Percentiles rank a stretch among this genome's conserved stretches.
Evolutionary conservation across 2,329 filamentous ascomycete genomes (phyloP).

Genomic region (Monosporascus ibericus): DNA sequence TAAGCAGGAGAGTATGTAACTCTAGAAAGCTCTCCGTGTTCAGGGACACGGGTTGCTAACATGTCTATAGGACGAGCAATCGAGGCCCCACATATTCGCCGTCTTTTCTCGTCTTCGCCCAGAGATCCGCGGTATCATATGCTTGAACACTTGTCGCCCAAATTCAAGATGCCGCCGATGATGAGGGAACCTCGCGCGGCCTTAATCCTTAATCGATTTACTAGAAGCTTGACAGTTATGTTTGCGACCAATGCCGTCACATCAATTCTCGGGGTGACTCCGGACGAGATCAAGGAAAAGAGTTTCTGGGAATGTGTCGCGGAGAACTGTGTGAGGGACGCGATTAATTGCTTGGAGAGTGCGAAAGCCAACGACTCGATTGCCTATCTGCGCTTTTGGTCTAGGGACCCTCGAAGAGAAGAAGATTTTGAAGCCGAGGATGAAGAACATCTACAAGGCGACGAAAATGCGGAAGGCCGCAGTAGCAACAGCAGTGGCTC

Average conservation of each 20-base stretch:
- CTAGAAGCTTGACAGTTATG: conserved; percentile 76
- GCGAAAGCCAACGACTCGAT: conserved; percentile 90
- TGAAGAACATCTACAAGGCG: conserved; percentile 37
- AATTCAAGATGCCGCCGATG: conserved; percentile 60
- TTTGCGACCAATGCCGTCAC: conserved; percentile 74
- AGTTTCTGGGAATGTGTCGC: conserved; percentile 88
- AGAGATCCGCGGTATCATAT: conserved; percentile 84
- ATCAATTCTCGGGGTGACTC: conserved; percentile 67
- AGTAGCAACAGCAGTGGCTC: conserved; percentile 32
- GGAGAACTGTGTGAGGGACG: conserved; percentile 68
- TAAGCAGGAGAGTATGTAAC: conserved; percentile 65
- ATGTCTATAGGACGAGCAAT: conserved; percentile 58
- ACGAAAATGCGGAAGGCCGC: conserved; percentile 35
- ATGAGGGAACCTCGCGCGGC: conserved; percentile 76
- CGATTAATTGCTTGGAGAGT: conserved; percentile 72
- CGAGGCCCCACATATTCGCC: conserved; percentile 71
- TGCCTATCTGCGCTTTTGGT: conserved; percentile 82
- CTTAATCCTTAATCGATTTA: conserved; percentile 81
- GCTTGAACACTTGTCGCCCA: conserved; percentile 77
- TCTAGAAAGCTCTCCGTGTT: not conserved
- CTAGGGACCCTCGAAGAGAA: conserved; percentile 62
- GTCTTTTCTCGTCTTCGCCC: conserved; percentile 74
- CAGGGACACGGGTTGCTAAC: conserved; percentile 3
- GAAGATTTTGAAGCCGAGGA: conserved; percentile 41
- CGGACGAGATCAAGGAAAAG: conserved; percentile 63